Conservation (phyloP, 768 basidiomycete species). For the Phlebiopsis gigantea region DNA sequence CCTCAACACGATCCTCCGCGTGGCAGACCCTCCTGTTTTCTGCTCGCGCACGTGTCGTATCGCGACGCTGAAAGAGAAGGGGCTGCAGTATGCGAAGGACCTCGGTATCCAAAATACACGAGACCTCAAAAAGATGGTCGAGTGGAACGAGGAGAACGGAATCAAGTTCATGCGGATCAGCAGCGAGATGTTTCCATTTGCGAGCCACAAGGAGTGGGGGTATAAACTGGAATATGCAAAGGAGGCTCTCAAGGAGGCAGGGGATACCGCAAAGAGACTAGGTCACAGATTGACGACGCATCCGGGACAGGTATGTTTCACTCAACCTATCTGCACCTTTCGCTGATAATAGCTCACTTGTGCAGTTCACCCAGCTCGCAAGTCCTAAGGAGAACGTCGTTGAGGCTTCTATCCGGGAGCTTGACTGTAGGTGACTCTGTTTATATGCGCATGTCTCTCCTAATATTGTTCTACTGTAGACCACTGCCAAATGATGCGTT, state of each 20-base stretch:
- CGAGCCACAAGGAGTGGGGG: slow-evolving; percentile 74
- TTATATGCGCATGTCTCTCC: neutral
- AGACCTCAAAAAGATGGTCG: slow-evolving; percentile 68
- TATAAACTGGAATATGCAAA: slow-evolving; percentile 78
- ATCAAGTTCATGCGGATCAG: slow-evolving; percentile 88
- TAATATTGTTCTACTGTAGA: slow-evolving; percentile 28
- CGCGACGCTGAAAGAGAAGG: slow-evolving; percentile 73
- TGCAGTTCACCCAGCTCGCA: slow-evolving; percentile 64
- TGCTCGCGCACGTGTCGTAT: slow-evolving; percentile 55
- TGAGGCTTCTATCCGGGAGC: slow-evolving; percentile 69
- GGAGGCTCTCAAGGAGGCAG: slow-evolving; percentile 38
- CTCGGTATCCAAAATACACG: slow-evolving; percentile 69
- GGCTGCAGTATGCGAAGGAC: slow-evolving; percentile 73
- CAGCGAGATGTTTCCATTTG: slow-evolving; percentile 92
- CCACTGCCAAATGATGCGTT: slow-evolving; percentile 83
- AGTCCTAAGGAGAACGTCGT: slow-evolving; percentile 75
- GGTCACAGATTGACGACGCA: slow-evolving; percentile 75
- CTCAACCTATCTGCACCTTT: neutral
- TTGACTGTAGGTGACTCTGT: slow-evolving; percentile 40
- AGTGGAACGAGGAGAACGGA: slow-evolving; percentile 87
- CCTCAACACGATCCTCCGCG: slow-evolving; percentile 77
- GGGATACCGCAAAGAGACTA: slow-evolving; percentile 41
- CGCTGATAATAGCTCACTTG: neutral
- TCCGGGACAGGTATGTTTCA: slow-evolving; percentile 56
- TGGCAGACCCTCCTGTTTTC: slow-evolving; percentile 68